These are phyloP conservation scores for Verticillium albo-atrum DNA, from an alignment of 2,329 filamentous ascomycete species.

Conservation along the genomic window DNA sequence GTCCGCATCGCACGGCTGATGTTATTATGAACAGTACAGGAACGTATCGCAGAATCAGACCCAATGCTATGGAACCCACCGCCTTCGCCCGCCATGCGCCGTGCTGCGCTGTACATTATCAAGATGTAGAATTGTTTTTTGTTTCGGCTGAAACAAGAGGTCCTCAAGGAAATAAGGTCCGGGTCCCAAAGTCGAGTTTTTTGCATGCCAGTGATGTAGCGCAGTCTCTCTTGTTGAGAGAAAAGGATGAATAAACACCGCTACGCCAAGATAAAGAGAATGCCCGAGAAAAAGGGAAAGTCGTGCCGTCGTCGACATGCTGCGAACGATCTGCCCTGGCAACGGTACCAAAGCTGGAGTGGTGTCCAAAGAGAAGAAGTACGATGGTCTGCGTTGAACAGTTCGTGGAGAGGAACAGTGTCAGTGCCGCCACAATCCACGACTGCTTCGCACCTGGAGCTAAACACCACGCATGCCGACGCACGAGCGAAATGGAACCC, in stretches of 20 bases:
- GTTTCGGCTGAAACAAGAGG: slow-evolving; percentile 4
- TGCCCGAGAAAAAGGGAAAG: slow-evolving; percentile 17
- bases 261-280: slow-evolving; percentile 16
- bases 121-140: slow-evolving; percentile 13
- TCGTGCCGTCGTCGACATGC: slow-evolving; percentile 1
- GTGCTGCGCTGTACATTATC: slow-evolving; percentile 33
- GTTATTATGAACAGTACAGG: slow-evolving; percentile 13
- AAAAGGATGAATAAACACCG: slow-evolving; percentile 5
- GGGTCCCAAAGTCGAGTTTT: slow-evolving; percentile 12
- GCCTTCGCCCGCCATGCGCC: slow-evolving; percentile 31
- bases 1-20: background rate
- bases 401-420: background rate
- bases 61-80: slow-evolving; percentile 26
- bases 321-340: background rate
- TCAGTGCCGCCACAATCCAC: background rate
- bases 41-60: slow-evolving; percentile 21
- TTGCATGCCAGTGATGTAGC: slow-evolving; percentile 14
- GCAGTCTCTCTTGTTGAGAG: slow-evolving; percentile 6
- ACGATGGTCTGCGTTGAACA: background rate
- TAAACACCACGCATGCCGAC: background rate
- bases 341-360: background rate
- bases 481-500: background rate
- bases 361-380: background rate
- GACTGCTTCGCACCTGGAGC: background rate
- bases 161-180: background rate